These are phyloP conservation scores for Eremochloa ophiuroides DNA, from an alignment of 176 grass and related monocot genomes.

Conservation along the genomic window DNA sequence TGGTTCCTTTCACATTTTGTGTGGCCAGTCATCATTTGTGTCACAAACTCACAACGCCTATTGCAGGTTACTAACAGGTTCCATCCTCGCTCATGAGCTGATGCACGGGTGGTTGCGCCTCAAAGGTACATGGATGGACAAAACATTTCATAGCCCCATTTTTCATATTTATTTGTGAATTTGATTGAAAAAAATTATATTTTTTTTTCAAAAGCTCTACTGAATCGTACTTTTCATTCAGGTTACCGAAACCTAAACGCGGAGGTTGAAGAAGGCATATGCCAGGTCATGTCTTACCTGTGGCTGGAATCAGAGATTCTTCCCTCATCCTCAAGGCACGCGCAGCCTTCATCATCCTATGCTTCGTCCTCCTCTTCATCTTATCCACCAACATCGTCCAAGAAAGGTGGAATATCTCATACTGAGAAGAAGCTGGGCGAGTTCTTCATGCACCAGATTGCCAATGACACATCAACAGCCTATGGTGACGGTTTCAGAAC, in stretches of 20 bases:
- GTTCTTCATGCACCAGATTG: slow-evolving; percentile 98
- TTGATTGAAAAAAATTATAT: neutral
- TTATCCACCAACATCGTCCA: slow-evolving; percentile 45
- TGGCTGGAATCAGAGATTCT: slow-evolving; percentile 96
- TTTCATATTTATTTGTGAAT: neutral
- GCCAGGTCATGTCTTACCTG: slow-evolving; percentile 85
- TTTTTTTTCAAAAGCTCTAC: neutral
- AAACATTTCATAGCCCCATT: neutral
- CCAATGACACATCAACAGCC: slow-evolving; percentile 66
- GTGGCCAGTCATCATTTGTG: neutral
- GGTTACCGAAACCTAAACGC: slow-evolving; percentile 68
- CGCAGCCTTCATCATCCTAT: slow-evolving; percentile 47
- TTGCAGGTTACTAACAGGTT: slow-evolving; percentile 87
- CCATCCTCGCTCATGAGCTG: slow-evolving; percentile 94
- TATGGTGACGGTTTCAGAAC: slow-evolving; percentile 93
- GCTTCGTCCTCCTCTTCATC: slow-evolving; percentile 65
- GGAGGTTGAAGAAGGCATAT: slow-evolving; percentile 90
- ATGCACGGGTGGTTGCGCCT: slow-evolving; percentile 94
- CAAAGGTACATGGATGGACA: slow-evolving; percentile 53
- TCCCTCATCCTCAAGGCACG: slow-evolving; percentile 41
- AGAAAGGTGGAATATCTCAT: slow-evolving; percentile 83
- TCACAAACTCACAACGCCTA: neutral
- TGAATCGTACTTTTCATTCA: slow-evolving; percentile 35
- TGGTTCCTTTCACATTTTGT: neutral
- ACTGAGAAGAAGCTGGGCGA: slow-evolving; percentile 95